Conservation (phyloP, 2,329 filamentous ascomycete species). For the Lachnellula occidentalis region DNA sequence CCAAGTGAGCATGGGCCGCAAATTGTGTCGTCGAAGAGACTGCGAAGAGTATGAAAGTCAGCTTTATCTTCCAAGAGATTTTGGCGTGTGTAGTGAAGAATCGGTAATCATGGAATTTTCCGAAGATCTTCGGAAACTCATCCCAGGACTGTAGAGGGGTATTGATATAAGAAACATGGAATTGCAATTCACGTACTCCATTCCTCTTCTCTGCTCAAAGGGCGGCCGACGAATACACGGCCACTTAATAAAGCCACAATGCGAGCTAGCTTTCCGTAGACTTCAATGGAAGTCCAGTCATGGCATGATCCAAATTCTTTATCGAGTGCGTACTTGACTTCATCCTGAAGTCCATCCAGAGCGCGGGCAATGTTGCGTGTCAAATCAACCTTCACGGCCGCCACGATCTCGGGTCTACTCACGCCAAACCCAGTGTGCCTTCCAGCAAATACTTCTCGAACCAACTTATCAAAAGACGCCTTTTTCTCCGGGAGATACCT, state of each 20-base stretch:
- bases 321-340: conserved; percentile 18
- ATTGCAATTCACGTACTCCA: conserved; percentile 10
- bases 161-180: neutral
- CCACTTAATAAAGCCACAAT: conserved; percentile 37
- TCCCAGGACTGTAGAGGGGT: too few species aligned
- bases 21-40: too few species aligned
- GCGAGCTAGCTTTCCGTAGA: conserved; percentile 32
- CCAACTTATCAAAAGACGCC: conserved; percentile 18
- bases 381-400: conserved; percentile 22
- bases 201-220: conserved; percentile 23
- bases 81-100: too few species aligned
- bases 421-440: conserved; percentile 21
- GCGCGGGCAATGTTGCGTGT: conserved; percentile 18
- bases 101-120: too few species aligned
- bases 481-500: conserved; percentile 21
- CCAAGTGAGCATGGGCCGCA: too few species aligned
- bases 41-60: too few species aligned
- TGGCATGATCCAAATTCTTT: conserved; percentile 19
- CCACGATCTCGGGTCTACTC: conserved; percentile 7
- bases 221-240: conserved; percentile 23
- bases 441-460: conserved; percentile 10
- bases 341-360: conserved; percentile 22
- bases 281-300: conserved; percentile 31
- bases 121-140: too few species aligned
- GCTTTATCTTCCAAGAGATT: too few species aligned